phyloP scores from a whole-genome alignment of 805 yeast species.

The Starmerella geochares region DNA sequence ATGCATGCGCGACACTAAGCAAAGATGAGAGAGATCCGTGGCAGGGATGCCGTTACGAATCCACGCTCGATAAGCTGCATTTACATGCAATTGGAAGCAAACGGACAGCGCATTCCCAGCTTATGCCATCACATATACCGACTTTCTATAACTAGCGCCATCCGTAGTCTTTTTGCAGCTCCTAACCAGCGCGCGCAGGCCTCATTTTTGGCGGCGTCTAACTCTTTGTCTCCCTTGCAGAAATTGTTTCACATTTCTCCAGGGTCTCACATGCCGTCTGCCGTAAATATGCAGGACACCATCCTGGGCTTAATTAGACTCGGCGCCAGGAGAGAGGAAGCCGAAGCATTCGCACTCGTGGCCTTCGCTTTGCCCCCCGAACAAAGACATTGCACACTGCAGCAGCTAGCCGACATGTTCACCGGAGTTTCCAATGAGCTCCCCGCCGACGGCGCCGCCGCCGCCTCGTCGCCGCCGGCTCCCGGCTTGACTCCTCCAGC shows the following conservation, averaged over 20 bases:
- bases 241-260: not conserved
- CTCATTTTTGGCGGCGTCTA: too few species aligned
- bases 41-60: not conserved
- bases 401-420: not conserved
- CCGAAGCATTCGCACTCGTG: not conserved
- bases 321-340: not conserved
- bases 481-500: too few species aligned
- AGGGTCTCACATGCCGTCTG: not conserved
- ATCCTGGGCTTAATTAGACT: not conserved
- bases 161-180: not conserved
- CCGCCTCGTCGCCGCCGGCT: not conserved
- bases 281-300: not conserved
- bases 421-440: not conserved
- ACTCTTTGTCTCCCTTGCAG: too few species aligned
- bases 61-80: not conserved
- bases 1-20: not conserved
- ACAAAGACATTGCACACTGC: not conserved
- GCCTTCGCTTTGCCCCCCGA: not conserved
- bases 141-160: not conserved
- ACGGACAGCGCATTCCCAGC: not conserved
- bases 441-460: not conserved
- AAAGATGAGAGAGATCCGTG: not conserved
- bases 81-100: not conserved
- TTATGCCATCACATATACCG: not conserved
- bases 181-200: too few species aligned